Conservation (phyloP, 2,329 filamentous ascomycete genomes). For the Verticillium longisporum region DNA sequence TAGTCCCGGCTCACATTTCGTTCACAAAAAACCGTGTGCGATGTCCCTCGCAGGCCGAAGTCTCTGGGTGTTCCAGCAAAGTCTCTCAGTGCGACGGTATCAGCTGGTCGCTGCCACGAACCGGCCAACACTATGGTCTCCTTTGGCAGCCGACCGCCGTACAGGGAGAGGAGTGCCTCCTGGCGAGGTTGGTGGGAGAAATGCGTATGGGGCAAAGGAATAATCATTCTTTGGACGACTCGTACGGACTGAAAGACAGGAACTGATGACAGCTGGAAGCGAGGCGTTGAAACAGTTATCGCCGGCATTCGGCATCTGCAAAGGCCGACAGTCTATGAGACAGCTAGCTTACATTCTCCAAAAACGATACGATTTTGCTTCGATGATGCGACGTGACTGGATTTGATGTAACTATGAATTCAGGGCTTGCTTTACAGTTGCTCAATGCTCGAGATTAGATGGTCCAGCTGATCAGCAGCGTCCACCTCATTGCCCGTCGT, state of each 20-base stretch:
- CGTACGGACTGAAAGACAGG: background rate
- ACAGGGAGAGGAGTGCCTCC: background rate
- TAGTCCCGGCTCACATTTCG: no score
- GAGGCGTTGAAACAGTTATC: background rate
- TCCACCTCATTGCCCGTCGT: constrained; percentile 11
- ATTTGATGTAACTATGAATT: background rate
- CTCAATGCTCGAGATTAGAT: constrained; percentile 50
- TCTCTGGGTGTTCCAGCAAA: no score
- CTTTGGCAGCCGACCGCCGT: no score
- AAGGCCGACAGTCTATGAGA: background rate
- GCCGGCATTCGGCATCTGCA: background rate
- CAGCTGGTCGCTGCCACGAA: no score
- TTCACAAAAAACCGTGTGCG: no score
- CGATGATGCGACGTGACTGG: background rate
- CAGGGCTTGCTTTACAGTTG: constrained; percentile 37
- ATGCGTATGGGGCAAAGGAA: background rate
- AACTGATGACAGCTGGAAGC: background rate
- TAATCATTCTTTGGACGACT: background rate
- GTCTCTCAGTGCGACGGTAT: no score
- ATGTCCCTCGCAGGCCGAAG: no score
- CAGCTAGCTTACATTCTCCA: background rate
- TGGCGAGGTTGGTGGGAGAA: background rate
- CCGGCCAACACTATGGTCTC: no score
- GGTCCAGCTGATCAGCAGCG: constrained; percentile 37
- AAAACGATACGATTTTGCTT: background rate